Evolutionary conservation across 768 basidiomycete species (phyloP), one percentile per base, ranked within the genome.

Genomic region (Pleurotus cornucopiae): DNA sequence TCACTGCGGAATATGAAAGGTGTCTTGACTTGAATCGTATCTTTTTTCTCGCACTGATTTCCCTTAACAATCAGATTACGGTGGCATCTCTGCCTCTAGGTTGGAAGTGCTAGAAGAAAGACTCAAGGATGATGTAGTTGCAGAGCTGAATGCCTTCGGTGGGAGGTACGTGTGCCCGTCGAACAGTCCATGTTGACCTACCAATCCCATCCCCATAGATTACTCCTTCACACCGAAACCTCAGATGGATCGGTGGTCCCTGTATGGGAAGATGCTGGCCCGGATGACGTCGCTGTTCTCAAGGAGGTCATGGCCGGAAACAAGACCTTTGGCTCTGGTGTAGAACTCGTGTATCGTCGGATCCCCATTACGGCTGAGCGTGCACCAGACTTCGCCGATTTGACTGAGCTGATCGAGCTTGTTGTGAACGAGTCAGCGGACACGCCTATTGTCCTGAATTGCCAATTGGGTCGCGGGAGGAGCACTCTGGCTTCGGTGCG

Each of bases 1-100:
- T 89, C 91, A 11, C 71, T 99, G 26, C 78, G 97, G 44, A 98
- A 99, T 65, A 93, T 98, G 86, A 97, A 95, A 78, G 90, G 86
- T 89, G 21, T 51, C 30, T 2, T 34, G 2, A 34, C 11, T 34
- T 11, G 7, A 9, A 34, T 34, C 7, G 30, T 34, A 11, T 34
- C 30, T 12, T 11, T 11, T 30, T 34, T 7, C 30, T 34, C 30
- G 11, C 1, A 9, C 30, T 34, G 30, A 34, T 11, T 34, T 34
- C 11, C 9, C 11, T 9, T 34, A 11, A 34, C 30, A 14, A 21
- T 23, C n/a, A 91, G 94, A 97, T 69, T 98, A 94, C 71, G 91
- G 93, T 45, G 97, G 97, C 2, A 98, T 99, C 51, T 96, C 95
- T 0, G 84, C 91, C 3, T 84, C 86, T 23, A 83, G 97, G 11